Evolutionary conservation across 2,329 filamentous ascomycete species (phyloP).

Genomic region (Dactylonectria macrodidyma): DNA sequence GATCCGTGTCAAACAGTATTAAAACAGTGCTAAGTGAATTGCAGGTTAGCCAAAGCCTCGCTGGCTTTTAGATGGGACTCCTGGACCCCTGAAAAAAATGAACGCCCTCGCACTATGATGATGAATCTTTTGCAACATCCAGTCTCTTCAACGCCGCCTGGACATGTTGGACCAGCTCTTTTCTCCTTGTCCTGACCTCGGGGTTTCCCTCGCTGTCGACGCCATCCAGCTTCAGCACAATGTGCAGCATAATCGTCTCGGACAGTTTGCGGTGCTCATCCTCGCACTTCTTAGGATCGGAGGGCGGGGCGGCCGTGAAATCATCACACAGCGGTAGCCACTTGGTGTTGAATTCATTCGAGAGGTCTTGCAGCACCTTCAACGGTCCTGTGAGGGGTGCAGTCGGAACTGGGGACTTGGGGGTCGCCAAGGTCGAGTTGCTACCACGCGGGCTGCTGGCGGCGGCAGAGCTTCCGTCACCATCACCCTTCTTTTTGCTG

Average conservation of each 20-base stretch:
- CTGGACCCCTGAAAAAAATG: slow-evolving; percentile 19
- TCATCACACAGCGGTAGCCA: slow-evolving; percentile 76
- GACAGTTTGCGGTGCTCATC: slow-evolving; percentile 83
- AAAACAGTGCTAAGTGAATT: slow-evolving; percentile 41
- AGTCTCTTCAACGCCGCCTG: slow-evolving; percentile 77
- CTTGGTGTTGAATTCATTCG: slow-evolving; percentile 73
- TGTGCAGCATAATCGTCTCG: slow-evolving; percentile 83
- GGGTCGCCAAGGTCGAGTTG: slow-evolving; percentile 55
- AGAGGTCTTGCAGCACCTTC: slow-evolving; percentile 77
- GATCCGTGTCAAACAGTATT: slow-evolving; percentile 12
- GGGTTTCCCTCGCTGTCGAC: slow-evolving; percentile 80
- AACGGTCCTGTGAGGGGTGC: slow-evolving; percentile 54
- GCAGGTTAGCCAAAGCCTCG: slow-evolving; percentile 39
- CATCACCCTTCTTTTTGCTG: slow-evolving; percentile 47
- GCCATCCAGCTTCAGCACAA: slow-evolving; percentile 82
- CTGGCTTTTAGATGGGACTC: slow-evolving; percentile 25
- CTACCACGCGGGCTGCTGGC: slow-evolving; percentile 63
- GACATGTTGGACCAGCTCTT: slow-evolving; percentile 80
- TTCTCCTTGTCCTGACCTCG: slow-evolving; percentile 76
- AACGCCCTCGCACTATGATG: slow-evolving; percentile 12
- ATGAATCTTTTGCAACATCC: slow-evolving; percentile 63
- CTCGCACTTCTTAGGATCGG: slow-evolving; percentile 75
- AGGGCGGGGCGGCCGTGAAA: slow-evolving; percentile 74
- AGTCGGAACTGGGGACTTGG: slow-evolving; percentile 42
- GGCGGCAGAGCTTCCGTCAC: slow-evolving; percentile 55